Evolutionary conservation across 129 eudicot genomes (phyloP).

Genomic region (Rutidosis leptorrhynchoides): DNA sequence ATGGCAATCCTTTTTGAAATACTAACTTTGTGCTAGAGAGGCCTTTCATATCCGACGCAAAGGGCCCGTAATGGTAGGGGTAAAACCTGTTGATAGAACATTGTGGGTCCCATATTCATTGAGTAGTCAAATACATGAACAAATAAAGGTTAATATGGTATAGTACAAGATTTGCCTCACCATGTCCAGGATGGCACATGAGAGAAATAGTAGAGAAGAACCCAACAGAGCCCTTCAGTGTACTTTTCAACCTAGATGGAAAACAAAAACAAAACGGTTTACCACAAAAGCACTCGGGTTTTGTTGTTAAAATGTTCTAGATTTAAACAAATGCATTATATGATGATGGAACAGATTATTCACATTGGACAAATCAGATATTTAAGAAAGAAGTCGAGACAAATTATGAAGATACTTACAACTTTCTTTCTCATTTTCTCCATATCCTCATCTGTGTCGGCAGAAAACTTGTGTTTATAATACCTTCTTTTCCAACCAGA

Average conservation of each 20-base stretch:
- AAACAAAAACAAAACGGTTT: too few species aligned
- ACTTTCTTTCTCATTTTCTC: constrained; percentile 38
- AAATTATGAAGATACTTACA: constrained; percentile 27
- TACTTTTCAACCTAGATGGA: constrained; percentile 47
- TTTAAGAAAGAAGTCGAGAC: not conserved
- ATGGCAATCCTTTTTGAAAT: constrained; percentile 50
- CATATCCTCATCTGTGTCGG: constrained; percentile 26
- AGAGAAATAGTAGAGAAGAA: constrained; percentile 51
- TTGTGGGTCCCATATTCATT: not conserved
- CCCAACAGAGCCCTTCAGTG: constrained; percentile 68
- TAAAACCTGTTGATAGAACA: constrained; percentile 38
- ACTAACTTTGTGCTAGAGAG: constrained; percentile 34
- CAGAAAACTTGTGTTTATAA: constrained; percentile 49
- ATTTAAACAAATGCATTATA: not conserved
- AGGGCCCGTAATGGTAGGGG: constrained; percentile 62
- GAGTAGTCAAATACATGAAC: not conserved
- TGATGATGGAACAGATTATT: too few species aligned
- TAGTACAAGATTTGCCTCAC: constrained; percentile 28
- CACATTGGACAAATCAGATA: not conserved
- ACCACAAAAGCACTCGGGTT: not conserved
- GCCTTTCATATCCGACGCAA: constrained; percentile 70
- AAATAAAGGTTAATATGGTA: not conserved
- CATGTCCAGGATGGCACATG: constrained; percentile 73
- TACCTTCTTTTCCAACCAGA: constrained; percentile 50
- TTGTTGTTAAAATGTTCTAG: too few species aligned